Base-by-base conservation (phyloP, 345 rosid genomes). In the Nephelium lappaceum region DNA sequence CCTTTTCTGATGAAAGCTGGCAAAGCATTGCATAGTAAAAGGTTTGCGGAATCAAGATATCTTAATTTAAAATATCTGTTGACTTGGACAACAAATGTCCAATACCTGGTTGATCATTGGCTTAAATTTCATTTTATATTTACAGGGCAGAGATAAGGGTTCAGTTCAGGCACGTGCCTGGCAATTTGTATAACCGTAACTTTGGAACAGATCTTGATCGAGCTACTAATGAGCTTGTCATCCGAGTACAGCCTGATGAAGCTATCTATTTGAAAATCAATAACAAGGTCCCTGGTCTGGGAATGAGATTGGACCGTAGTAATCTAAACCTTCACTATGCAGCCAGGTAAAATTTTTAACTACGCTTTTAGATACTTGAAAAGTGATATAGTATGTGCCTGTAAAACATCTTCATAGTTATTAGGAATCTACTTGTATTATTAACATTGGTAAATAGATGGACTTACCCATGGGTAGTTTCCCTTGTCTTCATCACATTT, bases 1-100 rank as follows among this genome's bases (percentile, higher is more conserved):
- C 99, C 99, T 57, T 96, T 96, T 83, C 86, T 96, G 47, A 91
- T 96, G 98, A 94, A 93, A 91, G 98, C 98, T 21, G 99, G 99
- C 36, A 96, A 96, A 84, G 99, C 98, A 69, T 85, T 96, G 71
- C 97, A 96, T 72, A 89, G 85, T 72, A 91, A 86, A 81, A 86
- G 95, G 99, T 93, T 79, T 21, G 60, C 18, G 65, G 72, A 74
- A 71, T 77, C 64, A 2, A 24, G 69, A 41, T 41, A 60, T 68
- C 67, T 73, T 51, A 9, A n/a, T 79, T 49, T 45, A 3, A 4
- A 1, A 7, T 53, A 41, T 23, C 2, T 60, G 36, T 4, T 41
- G 7, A 80, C 58, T 72, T 15, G 58, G 69, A 58, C 43, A 51
- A 3, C 24, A 5, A 24, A 41, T 38, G 51, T 78, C 68, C 0